Evolutionary conservation across 108 stramenopile species (phyloP).

Genomic region (Fistulifera pelliculosa): DNA sequence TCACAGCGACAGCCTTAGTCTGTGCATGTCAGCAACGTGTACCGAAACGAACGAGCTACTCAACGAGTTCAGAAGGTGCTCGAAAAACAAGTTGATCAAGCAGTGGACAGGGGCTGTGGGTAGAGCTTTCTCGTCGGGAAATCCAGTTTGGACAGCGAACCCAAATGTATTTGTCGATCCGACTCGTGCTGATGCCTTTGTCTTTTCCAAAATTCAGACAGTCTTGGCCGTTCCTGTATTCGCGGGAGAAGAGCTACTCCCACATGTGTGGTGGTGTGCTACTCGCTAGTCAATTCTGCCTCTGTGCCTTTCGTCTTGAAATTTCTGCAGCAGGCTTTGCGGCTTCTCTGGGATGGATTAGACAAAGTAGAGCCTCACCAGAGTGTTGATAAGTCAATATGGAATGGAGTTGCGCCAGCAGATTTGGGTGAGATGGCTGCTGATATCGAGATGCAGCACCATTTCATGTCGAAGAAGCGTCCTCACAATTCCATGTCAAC

Average conservation of each 20-base stretch:
- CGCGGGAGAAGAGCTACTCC: slow-evolving; percentile 50
- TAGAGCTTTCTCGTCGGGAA: slow-evolving; percentile 66
- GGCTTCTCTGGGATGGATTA: slow-evolving; percentile 70
- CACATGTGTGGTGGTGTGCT: slow-evolving; percentile 68
- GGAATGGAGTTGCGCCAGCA: slow-evolving; percentile 72
- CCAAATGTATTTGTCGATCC: slow-evolving; percentile 52
- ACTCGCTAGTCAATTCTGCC: slow-evolving; percentile 60
- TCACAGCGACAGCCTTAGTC: slow-evolving; percentile 31
- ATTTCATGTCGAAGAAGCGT: slow-evolving; percentile 71
- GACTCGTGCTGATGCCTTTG: slow-evolving; percentile 39
- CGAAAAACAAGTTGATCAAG: slow-evolving; percentile 40
- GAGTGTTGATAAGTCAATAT: slow-evolving; percentile 55
- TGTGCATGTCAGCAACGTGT: slow-evolving; percentile 49
- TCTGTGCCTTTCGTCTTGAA: slow-evolving; percentile 78
- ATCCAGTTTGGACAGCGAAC: slow-evolving; percentile 85
- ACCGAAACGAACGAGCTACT: slow-evolving; percentile 36
- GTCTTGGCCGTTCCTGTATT: slow-evolving; percentile 76
- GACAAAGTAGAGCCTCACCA: slow-evolving; percentile 68
- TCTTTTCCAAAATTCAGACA: slow-evolving; percentile 57
- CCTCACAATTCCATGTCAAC: slow-evolving; percentile 20
- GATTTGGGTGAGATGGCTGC: slow-evolving; percentile 91
- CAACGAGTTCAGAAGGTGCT: slow-evolving; percentile 37
- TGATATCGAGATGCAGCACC: slow-evolving; percentile 85
- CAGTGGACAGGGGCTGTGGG: slow-evolving; percentile 80
- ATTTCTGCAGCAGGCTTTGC: slow-evolving; percentile 83